Base-by-base conservation (phyloP, 768 basidiomycete species). In the Galerina sulciceps region DNA sequence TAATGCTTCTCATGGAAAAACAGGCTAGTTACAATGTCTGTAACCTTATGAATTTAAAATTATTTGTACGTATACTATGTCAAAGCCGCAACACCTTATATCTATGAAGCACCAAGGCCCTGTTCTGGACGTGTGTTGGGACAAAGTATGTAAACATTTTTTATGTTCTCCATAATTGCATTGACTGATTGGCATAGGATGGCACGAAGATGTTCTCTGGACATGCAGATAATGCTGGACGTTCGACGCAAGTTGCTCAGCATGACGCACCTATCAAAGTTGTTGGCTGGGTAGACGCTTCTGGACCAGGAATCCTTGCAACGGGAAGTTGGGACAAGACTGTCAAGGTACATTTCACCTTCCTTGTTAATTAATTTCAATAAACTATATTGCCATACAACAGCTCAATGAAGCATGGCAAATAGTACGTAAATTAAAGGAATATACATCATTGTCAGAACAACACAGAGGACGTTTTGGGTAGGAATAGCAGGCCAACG, bases 281-380 rank as follows among this genome's bases (percentile, higher is more conserved):
- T 57, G 88, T 94, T 38, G 82, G 86, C 53, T 95, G 90, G 86
- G 79, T 94, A 52, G 90, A 95, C 60, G 83, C 88, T 5, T 87
- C 86, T 18, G 84, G 83, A 60, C 83, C 84, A 36, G 85, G 91
- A 13, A 86, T 96, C 61, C 79, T 96, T 17, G 93, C 89, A 10
- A 98, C 96, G 1, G 97, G 95, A 10, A 94, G 94, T 53, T 99
- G 97, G 97, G 96, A 99, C 73, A 96, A 96, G 76, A 96, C 93
- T 2, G 75, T 99, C 70, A 96, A 95, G 82, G 96, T 95, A 63
- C 55, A 76, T 68, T 2, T 59, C 61, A 22, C 43, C 47, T 58
- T 34, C 50, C 17, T 22, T 36, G 3, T 26, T 26, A 6, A 26
- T 26, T 26, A 3, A 26, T 26, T 6, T 26, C 3, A 26, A 26